phyloP scores from a whole-genome alignment of 140 eudicot genomes.

The Cichorium intybus region DNA sequence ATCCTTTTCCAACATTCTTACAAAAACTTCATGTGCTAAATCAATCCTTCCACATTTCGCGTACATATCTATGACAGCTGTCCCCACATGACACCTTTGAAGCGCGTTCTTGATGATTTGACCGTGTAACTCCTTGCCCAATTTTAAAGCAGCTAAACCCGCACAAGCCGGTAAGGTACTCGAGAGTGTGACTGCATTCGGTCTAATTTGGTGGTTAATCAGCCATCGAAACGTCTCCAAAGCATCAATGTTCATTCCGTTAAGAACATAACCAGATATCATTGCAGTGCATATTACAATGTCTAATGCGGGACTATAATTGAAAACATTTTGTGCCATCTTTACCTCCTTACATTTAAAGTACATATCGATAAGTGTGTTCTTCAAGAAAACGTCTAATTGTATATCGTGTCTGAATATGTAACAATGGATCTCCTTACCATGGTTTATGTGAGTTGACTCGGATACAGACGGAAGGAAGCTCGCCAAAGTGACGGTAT shows the following conservation, averaged over 20 bases:
- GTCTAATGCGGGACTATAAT: conserved; percentile 36
- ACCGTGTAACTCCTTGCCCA: conserved; percentile 75
- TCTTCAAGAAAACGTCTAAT: conserved; percentile 64
- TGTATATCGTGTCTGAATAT: conserved; percentile 48
- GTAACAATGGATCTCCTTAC: conserved; percentile 65
- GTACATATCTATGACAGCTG: conserved; percentile 67
- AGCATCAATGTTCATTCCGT: conserved; percentile 54
- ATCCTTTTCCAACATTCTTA: conserved; percentile 51
- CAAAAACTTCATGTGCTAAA: conserved; percentile 49
- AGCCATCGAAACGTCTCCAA: conserved; percentile 43
- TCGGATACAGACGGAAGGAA: conserved; percentile 63
- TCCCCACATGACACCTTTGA: conserved; percentile 60
- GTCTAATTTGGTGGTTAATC: conserved; percentile 47
- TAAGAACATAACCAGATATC: conserved; percentile 82
- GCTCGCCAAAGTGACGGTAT: conserved; percentile 58
- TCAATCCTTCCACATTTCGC: conserved; percentile 80
- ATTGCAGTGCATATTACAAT: conserved; percentile 73
- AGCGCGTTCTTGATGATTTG: conserved; percentile 40
- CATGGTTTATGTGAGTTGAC: conserved; percentile 34
- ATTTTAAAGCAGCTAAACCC: conserved; percentile 45
- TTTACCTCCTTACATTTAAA: conserved; percentile 65
- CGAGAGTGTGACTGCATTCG: conserved; percentile 77
- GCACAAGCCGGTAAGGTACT: conserved; percentile 85
- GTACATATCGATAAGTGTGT: conserved; percentile 80
- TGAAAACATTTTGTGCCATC: conserved; percentile 51